Evolutionary conservation across 805 yeast genomes (phyloP).

Genomic region (Grigorovia yakushimaensis): DNA sequence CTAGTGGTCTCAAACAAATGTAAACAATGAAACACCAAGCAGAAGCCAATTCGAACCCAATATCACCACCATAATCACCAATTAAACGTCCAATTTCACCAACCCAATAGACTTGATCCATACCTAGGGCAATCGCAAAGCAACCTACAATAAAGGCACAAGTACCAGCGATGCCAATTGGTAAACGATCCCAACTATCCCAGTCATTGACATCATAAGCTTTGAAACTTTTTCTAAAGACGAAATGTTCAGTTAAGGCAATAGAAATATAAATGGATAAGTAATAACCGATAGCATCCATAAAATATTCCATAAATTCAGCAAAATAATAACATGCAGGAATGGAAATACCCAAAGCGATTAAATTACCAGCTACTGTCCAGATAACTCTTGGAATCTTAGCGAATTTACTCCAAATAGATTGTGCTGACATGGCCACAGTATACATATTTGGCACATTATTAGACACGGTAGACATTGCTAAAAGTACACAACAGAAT

Average conservation of each 20-base stretch:
- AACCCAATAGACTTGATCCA: conserved; percentile 75
- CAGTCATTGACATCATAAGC: conserved; percentile 58
- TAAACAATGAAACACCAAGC: conserved; percentile 57
- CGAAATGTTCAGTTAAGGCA: conserved; percentile 70
- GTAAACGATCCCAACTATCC: conserved; percentile 48
- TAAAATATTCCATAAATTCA: conserved; percentile 69
- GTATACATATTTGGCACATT: conserved; percentile 94
- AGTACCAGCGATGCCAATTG: conserved; percentile 70
- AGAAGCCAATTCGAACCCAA: conserved; percentile 73
- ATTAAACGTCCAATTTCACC: conserved; percentile 59
- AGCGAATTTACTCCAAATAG: conserved; percentile 65
- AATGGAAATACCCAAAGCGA: conserved; percentile 76
- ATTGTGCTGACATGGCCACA: conserved; percentile 76
- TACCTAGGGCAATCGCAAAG: conserved; percentile 80
- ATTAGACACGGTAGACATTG: conserved; percentile 81
- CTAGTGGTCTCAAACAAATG: conserved; percentile 50
- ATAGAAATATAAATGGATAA: conserved; percentile 76
- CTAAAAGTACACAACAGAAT: conserved; percentile 76
- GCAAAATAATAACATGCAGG: conserved; percentile 76
- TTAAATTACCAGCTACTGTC: conserved; percentile 68
- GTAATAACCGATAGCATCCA: conserved; percentile 89
- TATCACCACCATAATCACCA: conserved; percentile 70
- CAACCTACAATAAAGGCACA: conserved; percentile 74
- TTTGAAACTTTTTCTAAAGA: conserved; percentile 46
- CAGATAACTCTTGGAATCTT: conserved; percentile 75